Evolutionary conservation across 495 filamentous ascomycete species (phyloP), one percentile per base, ranked within the genome.

Genomic region (Opeltia flavorubescens): DNA sequence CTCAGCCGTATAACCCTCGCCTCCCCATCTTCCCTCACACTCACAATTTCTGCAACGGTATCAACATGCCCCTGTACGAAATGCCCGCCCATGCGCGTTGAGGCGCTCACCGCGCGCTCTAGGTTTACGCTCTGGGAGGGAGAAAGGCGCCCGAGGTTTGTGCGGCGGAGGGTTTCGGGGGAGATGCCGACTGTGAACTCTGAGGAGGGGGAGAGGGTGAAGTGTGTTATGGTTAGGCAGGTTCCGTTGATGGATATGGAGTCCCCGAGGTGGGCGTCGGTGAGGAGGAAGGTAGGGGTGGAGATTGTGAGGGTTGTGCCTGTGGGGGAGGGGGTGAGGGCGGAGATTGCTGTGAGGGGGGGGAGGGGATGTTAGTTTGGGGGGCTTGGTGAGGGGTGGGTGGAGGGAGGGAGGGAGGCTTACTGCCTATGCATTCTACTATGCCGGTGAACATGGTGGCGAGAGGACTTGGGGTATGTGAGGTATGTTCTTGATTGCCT

Each of bases 181-280:
- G 91, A 86, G 53, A 95, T 80, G 62, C 91, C 89, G 52, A 96
- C 88, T 50, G 83, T 93, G 81, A 99, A 99, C 48, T 67, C n/a
- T n/a, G n/a, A 68, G 43, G 62, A 59, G 31, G 67, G 33, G 34
- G 34, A 36, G 9, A 12, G 67, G 53, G 71, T 68, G 67, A 93
- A 86, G 51, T 74, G 68, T 17, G 86, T 94, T 26, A 95, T 80
- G 31, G 91, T 99, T n/a, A 99, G 78, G 67, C 91, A 86, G 47
- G 81, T 82, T 58, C 78, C 77, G 78, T 48, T 47, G 45, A 46
- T 45, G 27, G 23, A 24, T 36, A 48, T 34, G 49, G 39, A 40
- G 68, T 98, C 91, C 50, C 93, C 91, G 26, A 93, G 70, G 57
- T 89, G 77, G 30, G 75, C 80, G 62, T 95, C 93, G 8, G 63